Evolutionary conservation across 75 land plant genomes (phyloP).

Genomic region (Gnetum montanum): DNA sequence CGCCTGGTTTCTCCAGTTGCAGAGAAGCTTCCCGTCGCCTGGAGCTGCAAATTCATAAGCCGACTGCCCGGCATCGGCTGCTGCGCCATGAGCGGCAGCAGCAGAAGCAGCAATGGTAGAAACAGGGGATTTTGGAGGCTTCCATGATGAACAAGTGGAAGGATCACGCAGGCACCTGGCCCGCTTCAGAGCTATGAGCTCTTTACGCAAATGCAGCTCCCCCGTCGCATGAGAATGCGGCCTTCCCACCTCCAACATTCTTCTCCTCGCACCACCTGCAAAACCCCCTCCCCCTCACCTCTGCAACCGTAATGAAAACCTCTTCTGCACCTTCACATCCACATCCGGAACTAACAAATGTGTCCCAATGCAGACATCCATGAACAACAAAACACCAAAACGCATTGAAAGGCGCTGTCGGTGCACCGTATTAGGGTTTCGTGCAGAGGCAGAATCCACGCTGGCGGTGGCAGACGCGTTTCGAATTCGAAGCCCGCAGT

Average conservation of each 20-base stretch:
- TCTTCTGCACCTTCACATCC: no score
- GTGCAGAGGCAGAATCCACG: no score
- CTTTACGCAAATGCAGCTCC: conserved; percentile 49
- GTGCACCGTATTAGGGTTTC: no score
- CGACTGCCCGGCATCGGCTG: neutral
- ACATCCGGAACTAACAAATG: no score
- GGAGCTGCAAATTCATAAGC: neutral
- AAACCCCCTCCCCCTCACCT: no score
- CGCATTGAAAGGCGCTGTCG: no score
- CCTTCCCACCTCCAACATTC: neutral
- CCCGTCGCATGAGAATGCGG: conserved; percentile 8
- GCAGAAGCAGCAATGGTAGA: conserved; percentile 5
- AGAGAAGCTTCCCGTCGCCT: neutral
- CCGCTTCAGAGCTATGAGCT: conserved; percentile 43
- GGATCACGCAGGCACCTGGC: conserved; percentile 50
- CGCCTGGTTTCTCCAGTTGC: neutral
- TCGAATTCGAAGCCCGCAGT: no score
- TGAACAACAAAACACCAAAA: no score
- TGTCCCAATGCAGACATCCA: no score
- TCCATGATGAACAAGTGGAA: conserved; percentile 47
- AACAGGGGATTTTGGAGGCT: conserved; percentile 29
- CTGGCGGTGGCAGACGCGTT: no score
- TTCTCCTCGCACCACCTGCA: no score
- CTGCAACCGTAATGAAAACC: no score
- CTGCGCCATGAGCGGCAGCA: conserved; percentile 1